Conservation (phyloP, 2,329 filamentous ascomycete genomes). For the Thielaviopsis ethacetica region DNA sequence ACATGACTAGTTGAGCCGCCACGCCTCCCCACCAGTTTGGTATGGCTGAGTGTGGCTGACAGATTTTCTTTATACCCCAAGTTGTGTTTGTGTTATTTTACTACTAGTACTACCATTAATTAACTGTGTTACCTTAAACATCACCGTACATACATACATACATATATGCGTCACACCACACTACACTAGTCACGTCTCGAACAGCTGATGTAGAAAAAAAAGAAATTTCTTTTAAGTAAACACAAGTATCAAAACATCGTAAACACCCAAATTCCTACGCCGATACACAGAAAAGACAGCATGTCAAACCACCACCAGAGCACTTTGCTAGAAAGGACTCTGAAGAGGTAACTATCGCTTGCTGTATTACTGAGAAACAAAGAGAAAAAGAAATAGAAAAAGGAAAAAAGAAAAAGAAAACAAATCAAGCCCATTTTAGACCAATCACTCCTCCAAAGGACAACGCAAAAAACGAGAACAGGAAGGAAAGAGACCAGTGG, state of each 20-base stretch:
- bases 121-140: no score
- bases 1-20: background rate
- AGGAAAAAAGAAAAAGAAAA: constrained; percentile 1
- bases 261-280: constrained; percentile 8
- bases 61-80: background rate
- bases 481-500: constrained; percentile 3
- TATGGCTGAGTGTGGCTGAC: background rate
- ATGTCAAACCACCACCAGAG: background rate
- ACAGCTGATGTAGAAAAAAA: background rate
- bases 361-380: background rate
- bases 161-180: no score
- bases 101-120: no score
- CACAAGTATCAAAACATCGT: constrained; percentile 1
- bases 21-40: background rate
- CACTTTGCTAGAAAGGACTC: background rate
- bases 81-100: no score
- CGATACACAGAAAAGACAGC: constrained; percentile 5
- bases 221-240: constrained; percentile 7
- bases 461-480: constrained; percentile 4
- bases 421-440: constrained; percentile 14
- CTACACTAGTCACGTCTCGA: constrained; percentile 14
- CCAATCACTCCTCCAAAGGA: background rate
- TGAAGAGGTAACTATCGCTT: background rate
- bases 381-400: background rate
- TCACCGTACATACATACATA: no score